Evolutionary conservation across 2,329 filamentous ascomycete species (phyloP).

Genomic region (Phaeosphaeriaceae sp.): DNA sequence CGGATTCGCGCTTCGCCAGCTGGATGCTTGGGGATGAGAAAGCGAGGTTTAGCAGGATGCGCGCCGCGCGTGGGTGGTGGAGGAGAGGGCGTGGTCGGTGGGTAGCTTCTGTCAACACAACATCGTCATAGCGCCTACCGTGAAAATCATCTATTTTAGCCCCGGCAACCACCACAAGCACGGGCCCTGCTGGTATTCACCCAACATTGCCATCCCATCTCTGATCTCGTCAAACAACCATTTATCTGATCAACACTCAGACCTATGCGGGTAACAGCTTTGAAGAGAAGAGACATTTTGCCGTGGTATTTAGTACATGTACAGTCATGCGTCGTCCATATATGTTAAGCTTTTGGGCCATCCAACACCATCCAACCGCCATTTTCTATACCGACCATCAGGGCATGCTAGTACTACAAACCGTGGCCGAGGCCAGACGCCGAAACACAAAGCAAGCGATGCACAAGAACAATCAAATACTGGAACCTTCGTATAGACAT

Average conservation of each 20-base stretch:
- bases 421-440: background rate
- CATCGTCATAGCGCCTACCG: constrained; percentile 2
- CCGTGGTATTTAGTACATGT: constrained; percentile 10
- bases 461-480: constrained; percentile 1
- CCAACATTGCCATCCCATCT: background rate
- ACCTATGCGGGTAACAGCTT: background rate
- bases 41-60: constrained; percentile 16
- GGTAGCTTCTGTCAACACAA: constrained; percentile 2
- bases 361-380: constrained; percentile 5
- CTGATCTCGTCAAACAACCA: background rate
- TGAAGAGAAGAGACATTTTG: constrained; percentile 10
- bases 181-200: background rate
- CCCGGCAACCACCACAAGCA: background rate
- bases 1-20: constrained; percentile 2
- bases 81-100: background rate
- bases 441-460: constrained; percentile 7
- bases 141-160: background rate
- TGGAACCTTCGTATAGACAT: background rate
- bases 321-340: constrained; percentile 9
- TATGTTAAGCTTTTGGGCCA: background rate
- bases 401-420: constrained; percentile 3
- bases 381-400: constrained; percentile 6
- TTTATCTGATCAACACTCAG: background rate
- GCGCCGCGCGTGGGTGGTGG: constrained; percentile 20
- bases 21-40: constrained; percentile 1